Evolutionary conservation across 2,329 filamentous ascomycete genomes (phyloP).

Genomic region (Trichothecium sympodiale): DNA sequence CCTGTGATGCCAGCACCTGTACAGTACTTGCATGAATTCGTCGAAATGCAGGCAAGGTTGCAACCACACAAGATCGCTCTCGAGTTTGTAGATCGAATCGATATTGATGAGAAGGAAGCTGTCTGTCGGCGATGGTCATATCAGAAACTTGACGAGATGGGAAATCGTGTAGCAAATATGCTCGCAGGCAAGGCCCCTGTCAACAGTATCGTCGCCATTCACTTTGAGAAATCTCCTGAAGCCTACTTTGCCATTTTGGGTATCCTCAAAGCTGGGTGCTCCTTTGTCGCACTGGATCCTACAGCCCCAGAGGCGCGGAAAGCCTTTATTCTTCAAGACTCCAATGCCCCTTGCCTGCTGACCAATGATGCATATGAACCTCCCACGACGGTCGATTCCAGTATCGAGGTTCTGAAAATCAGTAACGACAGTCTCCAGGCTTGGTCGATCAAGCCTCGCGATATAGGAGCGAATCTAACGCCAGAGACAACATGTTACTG

Average conservation of each 20-base stretch:
- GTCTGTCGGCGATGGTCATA: constrained; percentile 56
- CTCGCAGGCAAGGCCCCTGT: constrained; percentile 38
- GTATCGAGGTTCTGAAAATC: constrained; percentile 21
- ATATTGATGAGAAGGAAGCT: constrained; percentile 8
- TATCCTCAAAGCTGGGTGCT: constrained; percentile 70
- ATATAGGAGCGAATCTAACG: constrained; percentile 10
- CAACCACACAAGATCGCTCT: constrained; percentile 56
- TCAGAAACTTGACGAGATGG: constrained; percentile 54
- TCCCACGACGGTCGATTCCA: constrained; percentile 16
- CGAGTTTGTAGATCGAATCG: constrained; percentile 57
- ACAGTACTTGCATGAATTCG: constrained; percentile 62
- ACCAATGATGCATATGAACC: constrained; percentile 27
- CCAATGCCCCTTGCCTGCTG: constrained; percentile 51
- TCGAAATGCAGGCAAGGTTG: constrained; percentile 49
- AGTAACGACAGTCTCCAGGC: constrained; percentile 18
- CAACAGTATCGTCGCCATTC: constrained; percentile 60
- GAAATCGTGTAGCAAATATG: constrained; percentile 61
- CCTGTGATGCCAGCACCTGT: constrained; percentile 45
- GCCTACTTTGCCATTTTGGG: constrained; percentile 76
- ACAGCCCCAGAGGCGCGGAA: constrained; percentile 62
- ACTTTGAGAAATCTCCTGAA: constrained; percentile 77
- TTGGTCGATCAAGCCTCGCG: constrained; percentile 7
- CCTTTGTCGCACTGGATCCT: constrained; percentile 72
- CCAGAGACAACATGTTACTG: constrained; percentile 61
- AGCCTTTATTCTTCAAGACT: constrained; percentile 68